Base-by-base conservation (phyloP, 2,329 filamentous ascomycete species). In the Pseudogymnoascus sp. region DNA sequence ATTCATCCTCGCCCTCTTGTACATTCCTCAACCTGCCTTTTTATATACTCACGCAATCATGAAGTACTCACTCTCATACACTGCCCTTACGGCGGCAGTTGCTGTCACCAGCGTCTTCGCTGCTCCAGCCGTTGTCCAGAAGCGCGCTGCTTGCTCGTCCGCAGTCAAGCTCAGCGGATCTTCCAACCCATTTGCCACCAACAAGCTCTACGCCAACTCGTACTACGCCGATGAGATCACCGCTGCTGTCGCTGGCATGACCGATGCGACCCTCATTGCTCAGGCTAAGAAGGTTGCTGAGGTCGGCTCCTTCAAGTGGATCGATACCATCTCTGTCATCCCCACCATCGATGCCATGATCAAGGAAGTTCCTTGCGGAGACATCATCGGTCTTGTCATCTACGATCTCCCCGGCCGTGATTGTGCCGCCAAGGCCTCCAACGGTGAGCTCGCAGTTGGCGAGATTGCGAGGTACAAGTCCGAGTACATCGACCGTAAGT, bases 371-470 rank as follows among this genome's bases (percentile, higher is more conserved):
- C 71, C 76, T 5, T 79, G 81, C 64, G 79, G 77, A 9, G 81
- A 77, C 4, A 76, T 79, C 60, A 77, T 84, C 49, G 65, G 68
- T 61, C 63, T 70, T 9, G 82, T 84, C 61, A 78, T 85, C 63
- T 85, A 85, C 69, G 78, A 85, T 71, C 77, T 85, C 2, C 83
- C 83, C 11, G 81, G 84, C 69, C 80, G 83, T 71, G 83, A 85
- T 74, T 85, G 83, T 68, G 78, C 82, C 28, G 82, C 82, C 3
- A 77, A 78, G 7, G 82, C 82, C 11, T 83, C 81, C 68, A 84
- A 84, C 69, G 82, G 83, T 71, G 82, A 85, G 71, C 81, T 84
- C 36, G 78, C 77, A 46, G 73, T 82, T 63, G 77, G 77, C n/a
- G 80, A 82, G 62, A 74, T 79, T 31, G 76, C 75, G 66, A 82